Evolutionary conservation across 306 rosid genomes (phyloP), one percentile per base, ranked within the genome.

Genomic region (Citrullus amarus): DNA sequence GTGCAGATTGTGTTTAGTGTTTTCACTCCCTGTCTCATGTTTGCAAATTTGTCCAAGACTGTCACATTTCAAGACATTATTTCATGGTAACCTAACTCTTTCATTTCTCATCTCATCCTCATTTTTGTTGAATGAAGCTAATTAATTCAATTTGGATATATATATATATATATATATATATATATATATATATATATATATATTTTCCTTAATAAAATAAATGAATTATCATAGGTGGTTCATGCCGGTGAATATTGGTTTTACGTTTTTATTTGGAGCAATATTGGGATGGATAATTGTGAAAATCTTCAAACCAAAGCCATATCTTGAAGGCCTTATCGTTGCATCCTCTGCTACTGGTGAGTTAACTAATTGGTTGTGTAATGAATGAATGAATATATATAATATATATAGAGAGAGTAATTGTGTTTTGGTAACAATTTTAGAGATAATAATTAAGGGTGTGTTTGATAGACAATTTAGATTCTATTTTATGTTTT

Each of bases 11-110:
- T 95, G 59, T 95, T 95, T 78, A 15, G 55, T 36, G 62, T 91
- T 25, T 91, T 95, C 90, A 92, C 97, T 53, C 99, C 99, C 15
- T 81, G 93, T 11, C 96, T 92, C 39, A 78, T 95, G 51, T 95
- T 95, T 74, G 50, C 97, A 7, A 87, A 84, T 82, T 86, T 95
- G 75, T 90, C 96, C 46, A 70, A 81, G 79, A 88, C 92, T 22
- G 93, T 95, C 56, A 86, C 96, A 6, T 90, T 95, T 75, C 79
- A 88, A 12, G 97, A 95, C 76, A 90, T 95, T 80, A 85, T 85
- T 84, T 92, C 97, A 78, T 92, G 97, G 99, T 95, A 87, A 5
- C 6, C 5, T 8, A n/a, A 69, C 4, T 12, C 1, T 0, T 32
- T 32, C 36, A 32, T 9, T 9, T 44, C 28, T 9, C 13, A 10